These are phyloP conservation scores for Termitomyces sp. DNA, from an alignment of 1,284 basidiomycete species.

Conservation along the genomic window DNA sequence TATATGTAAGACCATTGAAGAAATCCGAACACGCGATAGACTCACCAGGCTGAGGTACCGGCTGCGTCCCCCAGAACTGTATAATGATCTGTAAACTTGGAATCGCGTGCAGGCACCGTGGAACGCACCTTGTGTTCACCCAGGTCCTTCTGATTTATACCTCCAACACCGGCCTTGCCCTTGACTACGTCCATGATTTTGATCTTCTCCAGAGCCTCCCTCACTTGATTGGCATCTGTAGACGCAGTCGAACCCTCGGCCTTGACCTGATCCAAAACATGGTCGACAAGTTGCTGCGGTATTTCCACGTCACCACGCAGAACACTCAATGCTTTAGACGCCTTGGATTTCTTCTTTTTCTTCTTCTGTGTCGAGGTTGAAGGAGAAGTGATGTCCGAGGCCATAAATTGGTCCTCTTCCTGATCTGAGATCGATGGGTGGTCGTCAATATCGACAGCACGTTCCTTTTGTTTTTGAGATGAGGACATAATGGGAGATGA, in stretches of 20 bases:
- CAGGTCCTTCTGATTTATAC: constrained; percentile 69
- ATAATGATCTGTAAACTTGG: constrained; percentile 5
- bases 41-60: constrained; percentile 82
- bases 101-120: constrained; percentile 2
- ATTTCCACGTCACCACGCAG: constrained; percentile 50
- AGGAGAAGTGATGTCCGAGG: constrained; percentile 21
- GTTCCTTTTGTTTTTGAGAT: constrained; percentile 26
- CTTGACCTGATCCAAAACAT: constrained; percentile 57
- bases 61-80: constrained; percentile 95
- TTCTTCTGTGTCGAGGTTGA: constrained; percentile 48
- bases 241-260: constrained; percentile 47
- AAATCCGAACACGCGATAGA: background rate
- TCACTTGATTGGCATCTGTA: constrained; percentile 50
- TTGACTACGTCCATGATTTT: constrained; percentile 71
- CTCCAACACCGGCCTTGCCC: constrained; percentile 66
- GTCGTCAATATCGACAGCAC: constrained; percentile 21
- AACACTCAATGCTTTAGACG: constrained; percentile 47
- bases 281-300: constrained; percentile 55
- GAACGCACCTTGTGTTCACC: constrained; percentile 79
- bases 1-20: background rate
- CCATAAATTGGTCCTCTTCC: constrained; percentile 19
- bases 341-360: constrained; percentile 74
- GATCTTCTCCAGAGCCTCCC: constrained; percentile 59
- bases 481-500: constrained; percentile 22
- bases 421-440: constrained; percentile 19